These are phyloP conservation scores for Graphiopsis chlorocephala DNA, from an alignment of 2,329 filamentous ascomycete genomes.

Conservation along the genomic window DNA sequence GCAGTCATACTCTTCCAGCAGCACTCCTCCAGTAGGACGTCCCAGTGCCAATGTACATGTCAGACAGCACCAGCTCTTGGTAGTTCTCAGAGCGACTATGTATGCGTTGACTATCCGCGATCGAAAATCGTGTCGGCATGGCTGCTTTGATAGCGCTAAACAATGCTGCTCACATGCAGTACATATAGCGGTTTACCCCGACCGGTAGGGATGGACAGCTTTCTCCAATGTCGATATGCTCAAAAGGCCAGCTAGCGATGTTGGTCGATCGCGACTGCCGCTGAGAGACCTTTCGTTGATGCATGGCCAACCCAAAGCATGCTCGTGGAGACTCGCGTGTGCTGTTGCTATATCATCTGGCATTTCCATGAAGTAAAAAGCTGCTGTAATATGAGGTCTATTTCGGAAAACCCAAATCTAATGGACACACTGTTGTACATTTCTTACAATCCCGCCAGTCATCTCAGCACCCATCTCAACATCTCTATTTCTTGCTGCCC, in stretches of 20 bases:
- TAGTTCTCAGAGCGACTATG: no score
- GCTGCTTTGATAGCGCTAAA: background rate
- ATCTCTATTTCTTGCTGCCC: slow-evolving; percentile 20
- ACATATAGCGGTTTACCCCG: background rate
- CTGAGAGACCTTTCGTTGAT: background rate
- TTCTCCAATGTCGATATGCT: background rate
- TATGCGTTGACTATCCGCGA: background rate
- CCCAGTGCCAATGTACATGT: background rate
- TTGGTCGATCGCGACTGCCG: background rate
- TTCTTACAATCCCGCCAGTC: slow-evolving; percentile 4
- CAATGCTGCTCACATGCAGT: background rate
- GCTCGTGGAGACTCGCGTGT: background rate
- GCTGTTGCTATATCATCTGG: background rate
- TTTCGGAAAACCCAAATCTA: background rate
- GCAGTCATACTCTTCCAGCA: background rate
- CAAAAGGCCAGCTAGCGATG: background rate
- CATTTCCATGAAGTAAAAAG: background rate
- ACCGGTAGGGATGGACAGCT: background rate
- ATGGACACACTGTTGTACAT: slow-evolving; percentile 17
- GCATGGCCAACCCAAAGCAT: background rate
- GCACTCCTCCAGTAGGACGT: background rate
- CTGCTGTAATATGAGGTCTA: background rate
- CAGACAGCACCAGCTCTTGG: no score
- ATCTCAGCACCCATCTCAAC: background rate
- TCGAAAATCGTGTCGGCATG: background rate